Evolutionary conservation across 306 rosid genomes (phyloP).

Genomic region (Trifolium fragiferum): DNA sequence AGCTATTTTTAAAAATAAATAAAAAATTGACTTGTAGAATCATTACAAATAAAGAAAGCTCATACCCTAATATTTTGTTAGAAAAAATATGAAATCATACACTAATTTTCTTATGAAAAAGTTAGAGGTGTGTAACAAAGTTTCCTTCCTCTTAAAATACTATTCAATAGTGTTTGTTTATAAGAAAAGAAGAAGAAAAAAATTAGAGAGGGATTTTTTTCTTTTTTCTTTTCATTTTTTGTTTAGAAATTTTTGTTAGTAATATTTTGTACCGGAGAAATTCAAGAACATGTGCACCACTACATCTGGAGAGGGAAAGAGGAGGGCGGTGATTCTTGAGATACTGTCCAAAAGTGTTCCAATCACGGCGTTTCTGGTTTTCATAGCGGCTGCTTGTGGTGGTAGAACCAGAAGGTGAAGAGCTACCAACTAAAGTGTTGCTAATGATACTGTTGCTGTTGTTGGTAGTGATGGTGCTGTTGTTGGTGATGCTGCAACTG

Average conservation of each 20-base stretch:
- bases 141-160: no score
- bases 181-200: no score
- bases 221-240: neutral
- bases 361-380: constrained; percentile 96
- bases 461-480: constrained; percentile 23
- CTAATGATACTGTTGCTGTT: neutral
- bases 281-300: constrained; percentile 98
- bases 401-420: constrained; percentile 55
- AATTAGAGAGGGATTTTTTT: neutral
- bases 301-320: constrained; percentile 87
- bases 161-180: no score
- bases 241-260: neutral
- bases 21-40: neutral
- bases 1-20: no score
- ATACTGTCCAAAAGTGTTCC: constrained; percentile 98
- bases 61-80: neutral
- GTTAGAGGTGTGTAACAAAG: neutral
- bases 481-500: constrained; percentile 26
- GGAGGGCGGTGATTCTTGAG: constrained; percentile 97
- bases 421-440: constrained; percentile 39
- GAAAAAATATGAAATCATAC: neutral
- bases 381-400: constrained; percentile 80
- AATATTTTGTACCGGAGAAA: constrained; percentile 60
- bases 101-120: neutral
- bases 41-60: neutral